These are phyloP conservation scores for Yarrowia yakushimensis DNA, from an alignment of 805 yeast genomes.

Conservation along the genomic window DNA sequence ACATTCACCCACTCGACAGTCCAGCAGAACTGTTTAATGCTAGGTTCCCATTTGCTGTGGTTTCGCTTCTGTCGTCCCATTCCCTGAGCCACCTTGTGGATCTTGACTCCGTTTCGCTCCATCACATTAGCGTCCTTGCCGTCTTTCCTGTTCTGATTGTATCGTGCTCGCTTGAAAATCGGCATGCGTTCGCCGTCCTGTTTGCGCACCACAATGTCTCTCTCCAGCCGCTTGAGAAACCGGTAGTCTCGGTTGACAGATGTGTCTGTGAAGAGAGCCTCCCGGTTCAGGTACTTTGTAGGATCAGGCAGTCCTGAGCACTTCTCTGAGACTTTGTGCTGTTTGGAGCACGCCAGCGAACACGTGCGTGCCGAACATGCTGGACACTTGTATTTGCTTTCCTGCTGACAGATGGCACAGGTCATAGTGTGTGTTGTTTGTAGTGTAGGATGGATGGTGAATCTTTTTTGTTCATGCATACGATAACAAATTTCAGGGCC, in stretches of 20 bases:
- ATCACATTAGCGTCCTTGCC: conserved; percentile 24
- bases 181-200: conserved; percentile 44
- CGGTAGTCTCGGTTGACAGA: conserved; percentile 78
- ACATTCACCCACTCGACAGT: conserved; percentile 66
- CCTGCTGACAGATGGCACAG: conserved; percentile 49
- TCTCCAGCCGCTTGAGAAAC: conserved; percentile 57
- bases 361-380: conserved; percentile 68
- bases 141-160: conserved; percentile 45
- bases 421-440: conserved; percentile 19
- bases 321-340: conserved; percentile 58
- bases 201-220: conserved; percentile 54
- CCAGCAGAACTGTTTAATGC: conserved; percentile 64
- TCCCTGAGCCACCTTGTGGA: conserved; percentile 62
- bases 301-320: conserved; percentile 70
- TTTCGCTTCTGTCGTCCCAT: conserved; percentile 66
- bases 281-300: conserved; percentile 52
- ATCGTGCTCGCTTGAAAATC: conserved; percentile 31
- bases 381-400: conserved; percentile 73
- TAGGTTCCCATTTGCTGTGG: conserved; percentile 67
- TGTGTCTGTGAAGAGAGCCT: conserved; percentile 43
- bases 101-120: conserved; percentile 61
- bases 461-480: conserved; percentile 15
- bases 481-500: conserved; percentile 17
- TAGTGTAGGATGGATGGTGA: background rate
- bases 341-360: conserved; percentile 62